Conservation (phyloP, 176 grass and related monocot species). For the Oryza rufipogon region DNA sequence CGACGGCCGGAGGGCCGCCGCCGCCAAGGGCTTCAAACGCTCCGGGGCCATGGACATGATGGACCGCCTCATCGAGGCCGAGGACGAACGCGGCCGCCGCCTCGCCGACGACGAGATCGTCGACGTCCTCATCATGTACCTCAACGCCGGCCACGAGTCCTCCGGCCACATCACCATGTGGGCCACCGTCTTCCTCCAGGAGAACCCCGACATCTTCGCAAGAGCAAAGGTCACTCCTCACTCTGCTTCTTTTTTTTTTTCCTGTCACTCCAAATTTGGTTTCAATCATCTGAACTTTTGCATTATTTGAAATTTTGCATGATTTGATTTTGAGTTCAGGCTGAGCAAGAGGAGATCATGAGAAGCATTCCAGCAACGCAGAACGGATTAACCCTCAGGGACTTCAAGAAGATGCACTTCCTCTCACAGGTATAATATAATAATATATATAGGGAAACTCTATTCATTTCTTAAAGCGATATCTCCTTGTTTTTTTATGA, state of each 20-base stretch:
- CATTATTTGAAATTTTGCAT: too few species aligned
- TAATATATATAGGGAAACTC: too few species aligned
- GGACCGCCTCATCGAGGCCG: conserved; percentile 62
- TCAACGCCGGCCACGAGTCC: conserved; percentile 94
- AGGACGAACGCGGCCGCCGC: conserved; percentile 64
- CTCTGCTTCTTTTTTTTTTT: background rate
- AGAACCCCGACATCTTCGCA: conserved; percentile 67
- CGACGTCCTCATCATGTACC: conserved; percentile 89
- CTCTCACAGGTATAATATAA: conserved; percentile 65
- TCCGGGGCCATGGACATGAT: conserved; percentile 71
- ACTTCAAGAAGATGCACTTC: conserved; percentile 95
- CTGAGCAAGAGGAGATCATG: conserved; percentile 89
- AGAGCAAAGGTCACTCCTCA: conserved; percentile 57
- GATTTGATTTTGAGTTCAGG: conserved; percentile 38
- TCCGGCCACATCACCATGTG: conserved; percentile 99
- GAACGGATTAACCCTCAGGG: conserved; percentile 69
- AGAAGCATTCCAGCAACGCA: conserved; percentile 55
- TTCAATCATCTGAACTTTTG: background rate
- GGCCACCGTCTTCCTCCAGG: conserved; percentile 85
- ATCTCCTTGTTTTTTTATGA: too few species aligned
- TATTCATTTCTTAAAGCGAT: too few species aligned
- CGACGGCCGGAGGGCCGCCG: conserved; percentile 42
- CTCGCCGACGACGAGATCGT: conserved; percentile 80
- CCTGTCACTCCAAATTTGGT: background rate
- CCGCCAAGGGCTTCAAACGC: background rate